Conservation (phyloP, 2,329 filamentous ascomycete genomes). For the Zelopaecilomyces penicillatus region DNA sequence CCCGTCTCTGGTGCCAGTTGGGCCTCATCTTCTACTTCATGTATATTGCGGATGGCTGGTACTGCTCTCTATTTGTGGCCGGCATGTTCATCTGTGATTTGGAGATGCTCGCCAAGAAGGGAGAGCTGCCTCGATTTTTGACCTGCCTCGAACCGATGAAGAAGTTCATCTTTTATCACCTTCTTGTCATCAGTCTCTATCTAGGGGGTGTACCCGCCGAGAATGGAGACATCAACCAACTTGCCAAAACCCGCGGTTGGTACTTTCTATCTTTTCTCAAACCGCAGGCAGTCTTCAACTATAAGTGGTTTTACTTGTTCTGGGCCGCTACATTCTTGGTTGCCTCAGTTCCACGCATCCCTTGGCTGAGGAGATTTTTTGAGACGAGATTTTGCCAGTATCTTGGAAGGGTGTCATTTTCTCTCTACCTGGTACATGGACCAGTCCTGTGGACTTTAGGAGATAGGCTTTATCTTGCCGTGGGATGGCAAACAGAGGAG, state of each 20-base stretch:
- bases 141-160: conserved; percentile 38
- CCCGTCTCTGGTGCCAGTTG: conserved; percentile 45
- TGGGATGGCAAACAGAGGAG: conserved; percentile 43
- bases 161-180: conserved; percentile 40
- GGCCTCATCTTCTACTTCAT: conserved; percentile 56
- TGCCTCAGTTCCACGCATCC: conserved; percentile 46
- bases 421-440: conserved; percentile 57
- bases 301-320: conserved; percentile 62
- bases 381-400: conserved; percentile 52
- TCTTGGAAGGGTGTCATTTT: conserved; percentile 53
- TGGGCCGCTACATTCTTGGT: conserved; percentile 51
- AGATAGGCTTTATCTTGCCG: conserved; percentile 54
- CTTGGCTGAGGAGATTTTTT: conserved; percentile 49
- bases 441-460: conserved; percentile 51
- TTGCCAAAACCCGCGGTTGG: conserved; percentile 52
- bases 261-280: conserved; percentile 52
- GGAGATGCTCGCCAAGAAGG: conserved; percentile 43
- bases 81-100: conserved; percentile 57
- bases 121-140: conserved; percentile 43
- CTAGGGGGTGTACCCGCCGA: conserved; percentile 54
- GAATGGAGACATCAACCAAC: conserved; percentile 35
- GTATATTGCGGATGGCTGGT: conserved; percentile 58
- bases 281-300: conserved; percentile 56
- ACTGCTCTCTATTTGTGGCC: conserved; percentile 49
- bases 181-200: conserved; percentile 45